Conservation (phyloP, 2,329 filamentous ascomycete species). For the Cytospora paraplurivora region DNA sequence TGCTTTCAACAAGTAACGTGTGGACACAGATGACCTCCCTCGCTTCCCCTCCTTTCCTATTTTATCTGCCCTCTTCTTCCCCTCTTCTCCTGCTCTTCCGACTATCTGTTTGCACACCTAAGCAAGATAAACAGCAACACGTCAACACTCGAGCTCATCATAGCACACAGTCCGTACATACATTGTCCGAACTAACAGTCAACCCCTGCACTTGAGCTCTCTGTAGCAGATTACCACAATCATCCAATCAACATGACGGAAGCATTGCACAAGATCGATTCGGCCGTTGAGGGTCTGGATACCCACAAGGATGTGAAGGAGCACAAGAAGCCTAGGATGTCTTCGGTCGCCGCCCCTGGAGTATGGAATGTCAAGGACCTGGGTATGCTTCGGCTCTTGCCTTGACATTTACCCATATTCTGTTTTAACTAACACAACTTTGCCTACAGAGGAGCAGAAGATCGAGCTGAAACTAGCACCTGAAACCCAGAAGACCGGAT, state of each 20-base stretch:
- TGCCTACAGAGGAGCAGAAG: constrained; percentile 66
- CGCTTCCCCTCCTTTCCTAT: constrained; percentile 26
- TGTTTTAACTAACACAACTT: constrained; percentile 12
- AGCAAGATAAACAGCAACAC: constrained; percentile 6
- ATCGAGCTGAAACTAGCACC: constrained; percentile 72
- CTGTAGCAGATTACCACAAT: constrained; percentile 34
- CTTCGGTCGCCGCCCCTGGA: constrained; percentile 72
- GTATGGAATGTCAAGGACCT: constrained; percentile 84
- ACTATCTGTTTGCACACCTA: neutral
- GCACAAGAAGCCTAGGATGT: constrained; percentile 66
- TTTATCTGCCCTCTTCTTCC: constrained; percentile 17
- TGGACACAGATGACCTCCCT: constrained; percentile 25
- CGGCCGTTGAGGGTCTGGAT: constrained; percentile 78
- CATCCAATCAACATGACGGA: constrained; percentile 43
- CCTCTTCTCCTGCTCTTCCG: constrained; percentile 24
- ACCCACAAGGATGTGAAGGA: constrained; percentile 68
- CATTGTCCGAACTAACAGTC: neutral
- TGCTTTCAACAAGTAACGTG: constrained; percentile 11
- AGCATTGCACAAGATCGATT: constrained; percentile 86
- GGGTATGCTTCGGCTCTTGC: constrained; percentile 57
- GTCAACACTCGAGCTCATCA: neutral
- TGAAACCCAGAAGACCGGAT: constrained; percentile 86
- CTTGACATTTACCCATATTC: constrained; percentile 2
- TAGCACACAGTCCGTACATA: neutral
- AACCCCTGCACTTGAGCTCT: neutral